Percentiles rank a stretch among this genome's conserved stretches.
These are phyloP conservation scores for Termitomyces sp. DNA, from an alignment of 768 basidiomycete species.

Conservation along the genomic window DNA sequence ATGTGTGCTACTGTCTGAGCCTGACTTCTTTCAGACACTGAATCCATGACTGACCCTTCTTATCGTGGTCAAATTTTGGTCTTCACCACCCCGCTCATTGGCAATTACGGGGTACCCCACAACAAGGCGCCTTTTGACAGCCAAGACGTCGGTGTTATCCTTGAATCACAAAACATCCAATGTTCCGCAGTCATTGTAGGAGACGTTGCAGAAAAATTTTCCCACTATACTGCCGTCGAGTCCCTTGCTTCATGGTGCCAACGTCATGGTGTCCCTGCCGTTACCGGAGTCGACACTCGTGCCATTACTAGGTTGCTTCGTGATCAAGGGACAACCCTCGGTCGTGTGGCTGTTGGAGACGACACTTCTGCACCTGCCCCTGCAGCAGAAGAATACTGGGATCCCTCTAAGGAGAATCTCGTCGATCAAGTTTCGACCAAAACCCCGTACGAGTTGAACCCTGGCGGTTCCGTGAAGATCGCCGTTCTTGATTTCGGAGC, in stretches of 20 bases:
- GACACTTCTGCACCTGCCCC: conserved; percentile 63
- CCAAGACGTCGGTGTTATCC: conserved; percentile 77
- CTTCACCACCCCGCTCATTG: conserved; percentile 97
- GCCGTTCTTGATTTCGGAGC: conserved; percentile 96
- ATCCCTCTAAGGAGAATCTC: conserved; percentile 87
- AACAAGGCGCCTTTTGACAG: conserved; percentile 71
- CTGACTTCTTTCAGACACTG: conserved; percentile 65
- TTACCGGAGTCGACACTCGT: conserved; percentile 96
- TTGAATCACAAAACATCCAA: conserved; percentile 87
- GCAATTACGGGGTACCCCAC: conserved; percentile 93
- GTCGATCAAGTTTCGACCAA: conserved; percentile 92
- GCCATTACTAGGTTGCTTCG: conserved; percentile 92
- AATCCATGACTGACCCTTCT: conserved; percentile 99
- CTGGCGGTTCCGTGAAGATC: conserved; percentile 81
- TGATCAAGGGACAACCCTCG: conserved; percentile 95
- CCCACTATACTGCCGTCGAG: conserved; percentile 92
- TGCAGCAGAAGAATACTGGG: conserved; percentile 74
- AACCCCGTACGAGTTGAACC: conserved; percentile 78
- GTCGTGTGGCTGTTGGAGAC: conserved; percentile 78
- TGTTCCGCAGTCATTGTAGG: conserved; percentile 91
- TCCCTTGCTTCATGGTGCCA: conserved; percentile 91
- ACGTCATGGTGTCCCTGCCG: conserved; percentile 83
- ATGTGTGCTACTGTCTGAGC: not conserved
- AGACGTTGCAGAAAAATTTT: conserved; percentile 92
- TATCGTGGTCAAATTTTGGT: conserved; percentile 98